Conservation (phyloP, 345 rosid species). For the Turritis glabra region DNA sequence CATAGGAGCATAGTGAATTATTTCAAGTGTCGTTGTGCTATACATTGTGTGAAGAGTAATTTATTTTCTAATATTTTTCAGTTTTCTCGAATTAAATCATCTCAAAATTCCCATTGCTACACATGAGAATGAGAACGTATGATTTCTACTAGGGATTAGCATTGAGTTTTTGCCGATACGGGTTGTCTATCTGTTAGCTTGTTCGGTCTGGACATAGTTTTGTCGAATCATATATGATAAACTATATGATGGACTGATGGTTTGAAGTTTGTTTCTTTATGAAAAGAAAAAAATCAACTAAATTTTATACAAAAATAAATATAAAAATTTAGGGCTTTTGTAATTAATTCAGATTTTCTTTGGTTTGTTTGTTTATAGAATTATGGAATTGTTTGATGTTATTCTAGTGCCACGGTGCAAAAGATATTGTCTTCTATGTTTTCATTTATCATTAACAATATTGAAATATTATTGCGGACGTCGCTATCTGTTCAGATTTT, state of each 20-base stretch:
- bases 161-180: not conserved
- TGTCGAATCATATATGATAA: not conserved
- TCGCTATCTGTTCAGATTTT: not conserved
- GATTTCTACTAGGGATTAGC: not conserved
- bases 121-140: too few relatives aligned
- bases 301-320: not conserved
- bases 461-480: not conserved
- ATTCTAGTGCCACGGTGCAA: not conserved
- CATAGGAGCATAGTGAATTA: slow-evolving; percentile 11
- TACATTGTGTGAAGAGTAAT: not conserved
- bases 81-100: too few relatives aligned
- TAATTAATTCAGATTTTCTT: not conserved
- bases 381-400: not conserved
- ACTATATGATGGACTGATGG: not conserved
- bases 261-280: not conserved
- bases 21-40: not conserved
- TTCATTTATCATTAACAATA: not conserved
- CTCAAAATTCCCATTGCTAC: too few relatives aligned
- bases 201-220: not conserved
- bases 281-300: not conserved
- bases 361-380: not conserved
- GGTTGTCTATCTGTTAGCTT: not conserved
- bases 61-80: too few relatives aligned
- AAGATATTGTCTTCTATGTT: not conserved
- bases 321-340: not conserved